A percentile compares a stretch with the other conserved stretches of the same genome.
Conservation (phyloP, 768 basidiomycete genomes). For the Rhodocollybia butyracea region DNA sequence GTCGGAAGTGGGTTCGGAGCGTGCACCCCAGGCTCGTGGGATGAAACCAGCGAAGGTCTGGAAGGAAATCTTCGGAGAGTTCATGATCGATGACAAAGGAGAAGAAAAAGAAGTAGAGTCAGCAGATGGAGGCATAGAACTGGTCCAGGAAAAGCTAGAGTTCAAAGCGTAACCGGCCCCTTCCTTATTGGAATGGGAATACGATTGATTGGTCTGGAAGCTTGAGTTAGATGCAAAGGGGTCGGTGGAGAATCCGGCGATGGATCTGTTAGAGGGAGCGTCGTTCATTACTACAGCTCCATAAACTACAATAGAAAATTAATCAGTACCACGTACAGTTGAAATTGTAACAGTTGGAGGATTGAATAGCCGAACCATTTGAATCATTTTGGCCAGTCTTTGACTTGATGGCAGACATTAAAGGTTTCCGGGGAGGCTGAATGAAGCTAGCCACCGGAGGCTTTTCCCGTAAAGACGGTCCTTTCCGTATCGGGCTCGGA, state of each 20-base stretch:
- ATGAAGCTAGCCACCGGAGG: slow-evolving; percentile 38
- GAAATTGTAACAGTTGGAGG: slow-evolving; percentile 33
- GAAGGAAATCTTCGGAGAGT: slow-evolving; percentile 50
- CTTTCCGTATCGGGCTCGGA: slow-evolving; percentile 27
- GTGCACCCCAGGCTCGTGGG: slow-evolving; percentile 49
- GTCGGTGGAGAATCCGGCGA: neutral
- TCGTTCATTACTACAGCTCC: slow-evolving; percentile 2
- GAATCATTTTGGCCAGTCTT: slow-evolving; percentile 15
- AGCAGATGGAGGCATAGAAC: neutral
- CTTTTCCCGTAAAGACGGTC: slow-evolving; percentile 28
- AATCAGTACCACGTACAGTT: slow-evolving; percentile 60
- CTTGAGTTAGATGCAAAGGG: neutral
- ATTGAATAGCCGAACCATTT: slow-evolving; percentile 56
- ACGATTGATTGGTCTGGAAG: neutral
- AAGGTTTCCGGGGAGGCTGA: slow-evolving; percentile 39
- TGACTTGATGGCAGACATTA: slow-evolving; percentile 20
- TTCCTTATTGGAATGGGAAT: neutral
- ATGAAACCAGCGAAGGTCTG: slow-evolving; percentile 61
- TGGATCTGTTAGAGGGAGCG: slow-evolving; percentile 3
- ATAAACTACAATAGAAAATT: slow-evolving; percentile 32
- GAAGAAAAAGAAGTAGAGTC: slow-evolving; percentile 22
- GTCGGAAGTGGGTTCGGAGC: slow-evolving; percentile 23
- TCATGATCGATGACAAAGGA: slow-evolving; percentile 46
- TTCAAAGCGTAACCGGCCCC: neutral
- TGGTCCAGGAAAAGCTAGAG: neutral